Percentiles rank a stretch among this genome's conserved stretches.
These are phyloP conservation scores for Russula virescens DNA, from an alignment of 768 basidiomycete genomes.

Conservation along the genomic window DNA sequence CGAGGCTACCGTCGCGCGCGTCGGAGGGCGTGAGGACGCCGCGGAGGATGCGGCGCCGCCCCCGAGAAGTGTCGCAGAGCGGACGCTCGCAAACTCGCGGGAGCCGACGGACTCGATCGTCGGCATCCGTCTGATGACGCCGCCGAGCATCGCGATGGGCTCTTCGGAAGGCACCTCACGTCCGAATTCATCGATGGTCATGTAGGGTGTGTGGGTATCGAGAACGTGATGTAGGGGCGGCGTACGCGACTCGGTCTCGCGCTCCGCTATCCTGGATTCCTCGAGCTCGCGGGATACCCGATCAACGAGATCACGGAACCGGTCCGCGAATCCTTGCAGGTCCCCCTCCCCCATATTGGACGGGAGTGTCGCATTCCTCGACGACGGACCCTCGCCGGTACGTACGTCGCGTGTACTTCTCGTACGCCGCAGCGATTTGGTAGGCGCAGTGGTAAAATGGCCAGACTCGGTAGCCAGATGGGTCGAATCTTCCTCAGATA, in stretches of 20 bases:
- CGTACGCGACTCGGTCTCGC: constrained; percentile 8
- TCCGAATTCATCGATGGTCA: constrained; percentile 41
- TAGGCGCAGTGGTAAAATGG: neutral
- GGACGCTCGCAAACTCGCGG: constrained; percentile 41
- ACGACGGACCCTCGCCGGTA: neutral
- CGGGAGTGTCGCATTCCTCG: neutral
- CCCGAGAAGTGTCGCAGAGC: constrained; percentile 5
- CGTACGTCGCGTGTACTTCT: constrained; percentile 4
- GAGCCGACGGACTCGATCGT: constrained; percentile 77
- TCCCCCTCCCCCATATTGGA: constrained; percentile 31
- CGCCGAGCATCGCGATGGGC: constrained; percentile 56
- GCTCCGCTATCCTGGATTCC: constrained; percentile 36
- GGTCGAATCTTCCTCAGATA: constrained; percentile 16
- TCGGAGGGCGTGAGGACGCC: constrained; percentile 20
- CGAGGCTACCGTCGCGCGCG: constrained; percentile 18
- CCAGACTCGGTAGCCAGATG: constrained; percentile 10
- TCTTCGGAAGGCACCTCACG: constrained; percentile 39
- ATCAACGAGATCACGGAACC: constrained; percentile 45
- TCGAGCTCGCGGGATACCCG: constrained; percentile 52
- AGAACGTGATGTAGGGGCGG: constrained; percentile 21
- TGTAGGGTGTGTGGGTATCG: constrained; percentile 26
- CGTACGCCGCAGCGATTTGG: constrained; percentile 6
- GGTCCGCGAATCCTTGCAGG: constrained; percentile 41
- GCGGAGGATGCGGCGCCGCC: constrained; percentile 5
- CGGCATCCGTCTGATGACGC: constrained; percentile 66